A percentile compares a stretch with the other conserved stretches of the same genome.
phyloP scores from a whole-genome alignment of 208 protist genomes.

The Wallacemonas sp. region DNA sequence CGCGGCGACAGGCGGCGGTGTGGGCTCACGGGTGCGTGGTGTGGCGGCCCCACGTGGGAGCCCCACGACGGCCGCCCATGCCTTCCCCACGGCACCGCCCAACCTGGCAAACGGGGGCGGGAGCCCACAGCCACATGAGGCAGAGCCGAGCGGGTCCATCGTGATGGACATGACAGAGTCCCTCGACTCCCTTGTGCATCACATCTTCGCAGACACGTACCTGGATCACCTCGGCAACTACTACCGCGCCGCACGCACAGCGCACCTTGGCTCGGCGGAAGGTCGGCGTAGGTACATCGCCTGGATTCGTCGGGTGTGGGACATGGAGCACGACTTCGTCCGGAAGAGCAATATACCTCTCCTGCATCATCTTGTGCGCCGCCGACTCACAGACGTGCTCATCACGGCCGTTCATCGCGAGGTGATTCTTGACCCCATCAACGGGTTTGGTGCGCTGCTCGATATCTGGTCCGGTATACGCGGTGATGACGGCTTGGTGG shows the following conservation, averaged over 20 bases:
- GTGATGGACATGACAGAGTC: constrained; percentile 43
- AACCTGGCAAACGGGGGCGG: too few relatives aligned
- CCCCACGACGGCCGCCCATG: too few relatives aligned
- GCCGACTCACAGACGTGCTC: constrained; percentile 38
- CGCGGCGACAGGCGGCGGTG: too few relatives aligned
- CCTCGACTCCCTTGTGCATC: constrained; percentile 34
- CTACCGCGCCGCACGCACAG: constrained; percentile 39
- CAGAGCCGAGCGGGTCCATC: constrained; percentile 28
- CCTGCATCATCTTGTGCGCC: constrained; percentile 34
- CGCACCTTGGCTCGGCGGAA: constrained; percentile 28
- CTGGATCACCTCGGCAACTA: constrained; percentile 31
- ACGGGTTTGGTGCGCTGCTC: constrained; percentile 58
- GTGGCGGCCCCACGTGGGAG: too few relatives aligned
- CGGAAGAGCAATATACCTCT: constrained; percentile 29
- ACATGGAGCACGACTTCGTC: constrained; percentile 44
- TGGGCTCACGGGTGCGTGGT: too few relatives aligned
- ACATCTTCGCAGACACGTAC: constrained; percentile 48
- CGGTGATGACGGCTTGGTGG: constrained; percentile 19
- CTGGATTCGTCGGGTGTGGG: constrained; percentile 42
- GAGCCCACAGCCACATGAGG: neutral
- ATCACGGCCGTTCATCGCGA: constrained; percentile 51
- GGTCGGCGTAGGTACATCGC: constrained; percentile 40
- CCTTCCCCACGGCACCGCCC: too few relatives aligned
- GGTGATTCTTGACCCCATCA: constrained; percentile 52
- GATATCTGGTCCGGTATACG: constrained; percentile 39